Evolutionary conservation across 306 rosid genomes (phyloP), one percentile per base, ranked within the genome.

Genomic region (Neltuma alba): DNA sequence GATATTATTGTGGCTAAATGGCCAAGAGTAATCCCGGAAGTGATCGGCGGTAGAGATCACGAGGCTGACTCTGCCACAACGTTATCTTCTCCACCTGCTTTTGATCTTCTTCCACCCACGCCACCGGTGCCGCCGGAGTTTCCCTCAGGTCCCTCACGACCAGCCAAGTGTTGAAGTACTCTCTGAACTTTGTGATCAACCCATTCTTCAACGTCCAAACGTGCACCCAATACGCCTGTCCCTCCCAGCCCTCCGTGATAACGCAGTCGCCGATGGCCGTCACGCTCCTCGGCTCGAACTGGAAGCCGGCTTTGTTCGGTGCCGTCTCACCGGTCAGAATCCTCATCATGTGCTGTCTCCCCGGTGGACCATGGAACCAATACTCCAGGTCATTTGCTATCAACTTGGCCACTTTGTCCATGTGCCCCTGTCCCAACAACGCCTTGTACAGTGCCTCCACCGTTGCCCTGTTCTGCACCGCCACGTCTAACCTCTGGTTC

Each of bases 311-410:
- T 1, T 67, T 65, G 65, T 76, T 81, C 83, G 70, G 76, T 3
- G 82, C 58, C 14, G 79, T 78, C 67, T 88, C 94, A 5, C 97
- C 99, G 0, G 99, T 94, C 7, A 94, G 93, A 76, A 89, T 83
- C 76, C 72, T 82, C 99, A 91, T 94, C 99, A 94, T 94, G 90
- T 94, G 97, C 50, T 94, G 92, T 84, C 97, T 86, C 38, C 83
- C 70, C 4, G 95, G 99, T 4, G 99, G 99, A 1, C 99, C 99
- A 52, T 94, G 99, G 91, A 94, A 94, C 97, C 99, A 94, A 91
- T 90, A 94, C 61, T 91, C 99, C 3, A 94, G 89, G 75, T 92
- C 99, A 57, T 83, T 77, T 11, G 95, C 93, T 34, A 92, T 78
- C 67, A 92, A 80, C 70, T 79, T 76, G 6, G 90, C 71, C 65